Percentiles rank a stretch among this genome's conserved stretches.
Evolutionary conservation across 257 asterid species (phyloP).

Genomic region (Solanum verrucosum): DNA sequence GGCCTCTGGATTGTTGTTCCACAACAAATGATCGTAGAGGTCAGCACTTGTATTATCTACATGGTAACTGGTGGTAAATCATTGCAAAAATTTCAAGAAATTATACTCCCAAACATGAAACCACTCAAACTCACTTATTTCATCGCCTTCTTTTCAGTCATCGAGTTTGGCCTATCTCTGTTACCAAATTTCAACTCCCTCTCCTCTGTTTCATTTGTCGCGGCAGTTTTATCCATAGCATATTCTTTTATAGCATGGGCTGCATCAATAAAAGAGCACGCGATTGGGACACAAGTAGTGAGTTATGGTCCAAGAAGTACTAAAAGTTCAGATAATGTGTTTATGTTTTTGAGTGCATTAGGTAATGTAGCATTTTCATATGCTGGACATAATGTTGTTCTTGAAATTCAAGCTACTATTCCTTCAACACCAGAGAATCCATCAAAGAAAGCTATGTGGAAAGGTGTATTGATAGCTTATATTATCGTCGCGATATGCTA

Average conservation of each 20-base stretch:
- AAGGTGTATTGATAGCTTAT: constrained; percentile 53
- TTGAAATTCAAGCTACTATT: constrained; percentile 66
- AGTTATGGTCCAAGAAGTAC: constrained; percentile 22
- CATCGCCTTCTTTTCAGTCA: constrained; percentile 33
- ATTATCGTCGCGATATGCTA: constrained; percentile 44
- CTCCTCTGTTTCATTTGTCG: constrained; percentile 34
- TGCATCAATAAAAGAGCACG: constrained; percentile 22
- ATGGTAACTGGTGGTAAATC: constrained; percentile 78
- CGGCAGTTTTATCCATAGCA: constrained; percentile 57
- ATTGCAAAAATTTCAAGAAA: constrained; percentile 32
- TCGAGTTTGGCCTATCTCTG: constrained; percentile 39
- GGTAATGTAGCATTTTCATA: constrained; percentile 65
- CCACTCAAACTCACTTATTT: constrained; percentile 34
- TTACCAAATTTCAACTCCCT: constrained; percentile 64
- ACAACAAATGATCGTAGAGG: constrained; percentile 50
- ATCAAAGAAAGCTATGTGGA: constrained; percentile 67
- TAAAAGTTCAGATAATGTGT: background rate
- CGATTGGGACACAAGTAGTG: background rate
- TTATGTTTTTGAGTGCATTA: constrained; percentile 44
- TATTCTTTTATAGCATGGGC: constrained; percentile 56
- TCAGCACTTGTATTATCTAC: constrained; percentile 51
- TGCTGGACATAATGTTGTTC: constrained; percentile 64
- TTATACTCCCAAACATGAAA: constrained; percentile 10
- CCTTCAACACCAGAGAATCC: constrained; percentile 62
- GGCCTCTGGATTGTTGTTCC: constrained; percentile 72